A percentile compares a stretch with the other conserved stretches of the same genome.
phyloP scores from a whole-genome alignment of 164 flowering plant species.

The Warburgia ugandensis region DNA sequence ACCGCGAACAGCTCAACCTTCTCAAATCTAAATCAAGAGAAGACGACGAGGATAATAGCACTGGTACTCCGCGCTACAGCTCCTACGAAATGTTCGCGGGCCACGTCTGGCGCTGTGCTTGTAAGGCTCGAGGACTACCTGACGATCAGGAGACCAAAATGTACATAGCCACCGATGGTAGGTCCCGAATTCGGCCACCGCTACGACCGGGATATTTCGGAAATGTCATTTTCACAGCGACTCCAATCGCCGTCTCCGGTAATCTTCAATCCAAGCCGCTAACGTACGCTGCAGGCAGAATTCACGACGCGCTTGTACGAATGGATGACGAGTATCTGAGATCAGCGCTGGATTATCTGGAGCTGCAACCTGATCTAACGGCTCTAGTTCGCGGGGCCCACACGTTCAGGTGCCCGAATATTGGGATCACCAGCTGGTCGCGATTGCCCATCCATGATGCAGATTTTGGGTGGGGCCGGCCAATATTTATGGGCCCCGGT shows the following conservation, averaged over 20 bases:
- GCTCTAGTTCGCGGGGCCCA: constrained; percentile 46
- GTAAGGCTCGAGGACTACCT: constrained; percentile 20
- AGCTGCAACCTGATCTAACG: constrained; percentile 48
- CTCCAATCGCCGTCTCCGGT: constrained; percentile 4
- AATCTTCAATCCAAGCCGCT: constrained; percentile 22
- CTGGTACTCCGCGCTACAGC: constrained; percentile 22
- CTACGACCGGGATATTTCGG: constrained; percentile 25
- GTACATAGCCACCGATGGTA: constrained; percentile 11
- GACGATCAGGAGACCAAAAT: constrained; percentile 15
- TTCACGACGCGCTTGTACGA: constrained; percentile 36
- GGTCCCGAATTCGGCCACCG: constrained; percentile 20
- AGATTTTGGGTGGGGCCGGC: constrained; percentile 52
- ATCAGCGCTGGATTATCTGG: constrained; percentile 64
- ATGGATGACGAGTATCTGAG: constrained; percentile 15
- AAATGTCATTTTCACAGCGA: constrained; percentile 13
- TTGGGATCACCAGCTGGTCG: constrained; percentile 27
- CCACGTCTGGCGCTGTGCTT: constrained; percentile 35
- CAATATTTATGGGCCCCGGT: constrained; percentile 36
- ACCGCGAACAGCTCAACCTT: constrained; percentile 32
- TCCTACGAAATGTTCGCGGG: constrained; percentile 19
- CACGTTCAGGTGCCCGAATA: constrained; percentile 38
- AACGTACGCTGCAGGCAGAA: constrained; percentile 27
- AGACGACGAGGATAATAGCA: constrained; percentile 34
- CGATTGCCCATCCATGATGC: constrained; percentile 18
- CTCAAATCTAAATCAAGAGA: constrained; percentile 42